Evolutionary conservation across 805 yeast species (phyloP).

Genomic region (Wickerhamomyces sydowiorum): DNA sequence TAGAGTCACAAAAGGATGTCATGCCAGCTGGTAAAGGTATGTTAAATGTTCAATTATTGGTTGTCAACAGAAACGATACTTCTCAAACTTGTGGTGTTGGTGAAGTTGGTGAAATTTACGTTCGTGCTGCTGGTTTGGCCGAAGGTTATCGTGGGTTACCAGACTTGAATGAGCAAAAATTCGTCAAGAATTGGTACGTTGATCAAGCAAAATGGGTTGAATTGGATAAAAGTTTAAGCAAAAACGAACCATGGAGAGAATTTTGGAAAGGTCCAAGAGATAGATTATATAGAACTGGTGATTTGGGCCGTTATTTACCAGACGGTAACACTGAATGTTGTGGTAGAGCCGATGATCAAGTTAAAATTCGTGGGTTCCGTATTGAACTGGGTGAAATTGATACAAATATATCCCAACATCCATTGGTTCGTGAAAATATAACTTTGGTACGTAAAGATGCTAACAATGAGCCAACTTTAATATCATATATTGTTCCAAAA

Average conservation of each 20-base stretch:
- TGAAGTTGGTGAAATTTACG: slow-evolving; percentile 97
- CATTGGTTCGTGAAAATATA: slow-evolving; percentile 84
- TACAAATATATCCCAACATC: slow-evolving; percentile 93
- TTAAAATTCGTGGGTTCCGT: slow-evolving; percentile 96
- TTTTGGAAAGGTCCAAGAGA: slow-evolving; percentile 94
- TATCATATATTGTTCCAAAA: slow-evolving; percentile 89
- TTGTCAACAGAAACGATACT: slow-evolving; percentile 85
- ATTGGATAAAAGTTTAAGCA: slow-evolving; percentile 40
- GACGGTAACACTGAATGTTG: slow-evolving; percentile 98
- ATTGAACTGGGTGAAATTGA: slow-evolving; percentile 98
- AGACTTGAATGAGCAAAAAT: slow-evolving; percentile 81
- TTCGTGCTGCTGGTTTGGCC: slow-evolving; percentile 96
- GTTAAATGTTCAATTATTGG: slow-evolving; percentile 89
- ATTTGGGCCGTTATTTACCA: slow-evolving; percentile 91
- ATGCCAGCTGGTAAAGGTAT: slow-evolving; percentile 99
- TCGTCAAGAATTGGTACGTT: slow-evolving; percentile 87
- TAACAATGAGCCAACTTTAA: slow-evolving; percentile 86
- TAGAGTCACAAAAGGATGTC: slow-evolving; percentile 83
- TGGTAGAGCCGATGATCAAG: slow-evolving; percentile 99
- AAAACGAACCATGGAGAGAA: slow-evolving; percentile 58
- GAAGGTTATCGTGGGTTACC: slow-evolving; percentile 94
- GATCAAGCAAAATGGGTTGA: slow-evolving; percentile 57
- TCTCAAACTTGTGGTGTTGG: slow-evolving; percentile 96
- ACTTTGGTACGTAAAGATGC: slow-evolving; percentile 89
- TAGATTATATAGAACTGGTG: slow-evolving; percentile 94